Evolutionary conservation across 371 early-diverging fungal genomes (phyloP).

Genomic region (Circinella umbellata): DNA sequence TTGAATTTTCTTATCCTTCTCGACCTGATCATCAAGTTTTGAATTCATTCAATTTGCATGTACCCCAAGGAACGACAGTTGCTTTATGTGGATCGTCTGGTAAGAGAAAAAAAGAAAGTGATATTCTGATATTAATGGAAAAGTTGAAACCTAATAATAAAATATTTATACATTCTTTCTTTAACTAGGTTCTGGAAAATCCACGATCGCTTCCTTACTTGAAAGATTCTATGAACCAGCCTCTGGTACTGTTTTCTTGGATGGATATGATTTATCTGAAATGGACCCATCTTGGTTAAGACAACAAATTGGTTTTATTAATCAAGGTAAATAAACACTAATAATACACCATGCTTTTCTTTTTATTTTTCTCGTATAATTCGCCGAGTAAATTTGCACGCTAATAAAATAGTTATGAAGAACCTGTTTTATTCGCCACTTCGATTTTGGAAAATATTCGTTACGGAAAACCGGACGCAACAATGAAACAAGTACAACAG

Average conservation of each 20-base stretch:
- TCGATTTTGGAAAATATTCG: constrained; percentile 80
- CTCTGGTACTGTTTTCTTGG: constrained; percentile 60
- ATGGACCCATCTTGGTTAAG: constrained; percentile 67
- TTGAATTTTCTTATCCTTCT: constrained; percentile 73
- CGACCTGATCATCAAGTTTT: constrained; percentile 68
- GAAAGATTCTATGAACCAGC: constrained; percentile 73
- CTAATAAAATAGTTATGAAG: constrained; percentile 17
- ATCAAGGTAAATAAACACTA: constrained; percentile 54
- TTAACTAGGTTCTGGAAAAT: constrained; percentile 60
- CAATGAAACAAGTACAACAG: constrained; percentile 61
- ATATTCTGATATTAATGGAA: neutral
- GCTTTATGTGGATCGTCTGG: constrained; percentile 76
- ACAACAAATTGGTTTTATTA: constrained; percentile 70
- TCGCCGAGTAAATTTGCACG: neutral
- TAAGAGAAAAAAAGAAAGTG: constrained; percentile 12
- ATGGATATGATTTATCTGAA: constrained; percentile 53
- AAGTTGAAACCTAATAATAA: too few species aligned
- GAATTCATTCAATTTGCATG: constrained; percentile 58
- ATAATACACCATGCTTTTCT: neutral
- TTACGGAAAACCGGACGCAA: constrained; percentile 60
- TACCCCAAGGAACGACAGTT: constrained; percentile 68
- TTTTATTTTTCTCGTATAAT: neutral
- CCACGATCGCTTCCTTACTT: constrained; percentile 69
- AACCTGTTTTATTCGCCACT: constrained; percentile 76
- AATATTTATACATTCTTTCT: neutral